Evolutionary conservation across 2,329 filamentous ascomycete genomes (phyloP).

Genomic region (Nigrospora oryzae): DNA sequence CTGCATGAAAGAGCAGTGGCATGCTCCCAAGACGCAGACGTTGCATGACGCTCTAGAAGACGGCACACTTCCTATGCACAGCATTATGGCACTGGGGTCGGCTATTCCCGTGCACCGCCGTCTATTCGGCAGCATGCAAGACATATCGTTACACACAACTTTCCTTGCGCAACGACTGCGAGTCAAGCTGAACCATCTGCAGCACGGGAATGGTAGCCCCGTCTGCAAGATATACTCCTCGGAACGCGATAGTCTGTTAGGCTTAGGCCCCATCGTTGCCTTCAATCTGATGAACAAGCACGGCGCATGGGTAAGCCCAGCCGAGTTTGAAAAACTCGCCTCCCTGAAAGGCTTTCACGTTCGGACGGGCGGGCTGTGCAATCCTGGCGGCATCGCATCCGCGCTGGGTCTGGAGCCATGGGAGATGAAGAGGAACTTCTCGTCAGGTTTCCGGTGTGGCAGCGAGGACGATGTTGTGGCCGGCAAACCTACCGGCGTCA

Average conservation of each 20-base stretch:
- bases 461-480: constrained; percentile 72
- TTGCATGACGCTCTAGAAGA: constrained; percentile 84
- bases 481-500: constrained; percentile 80
- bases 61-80: constrained; percentile 85
- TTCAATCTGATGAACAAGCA: constrained; percentile 69
- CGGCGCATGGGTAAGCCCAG: constrained; percentile 70
- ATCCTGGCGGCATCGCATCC: constrained; percentile 75
- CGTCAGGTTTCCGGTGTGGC: constrained; percentile 76
- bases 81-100: constrained; percentile 70
- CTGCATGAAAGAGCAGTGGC: constrained; percentile 71
- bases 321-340: constrained; percentile 82
- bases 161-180: constrained; percentile 54
- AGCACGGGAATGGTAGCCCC: constrained; percentile 58
- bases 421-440: constrained; percentile 82
- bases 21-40: constrained; percentile 62
- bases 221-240: constrained; percentile 61
- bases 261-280: constrained; percentile 67
- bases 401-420: constrained; percentile 66
- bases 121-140: constrained; percentile 64
- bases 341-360: constrained; percentile 72
- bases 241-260: constrained; percentile 3
- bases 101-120: constrained; percentile 62
- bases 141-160: constrained; percentile 62
- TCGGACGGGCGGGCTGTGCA: constrained; percentile 83
- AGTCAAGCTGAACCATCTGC: constrained; percentile 46